These are phyloP conservation scores for Metroxylon sagu DNA, from an alignment of 176 grass and related monocot genomes.

Conservation along the genomic window DNA sequence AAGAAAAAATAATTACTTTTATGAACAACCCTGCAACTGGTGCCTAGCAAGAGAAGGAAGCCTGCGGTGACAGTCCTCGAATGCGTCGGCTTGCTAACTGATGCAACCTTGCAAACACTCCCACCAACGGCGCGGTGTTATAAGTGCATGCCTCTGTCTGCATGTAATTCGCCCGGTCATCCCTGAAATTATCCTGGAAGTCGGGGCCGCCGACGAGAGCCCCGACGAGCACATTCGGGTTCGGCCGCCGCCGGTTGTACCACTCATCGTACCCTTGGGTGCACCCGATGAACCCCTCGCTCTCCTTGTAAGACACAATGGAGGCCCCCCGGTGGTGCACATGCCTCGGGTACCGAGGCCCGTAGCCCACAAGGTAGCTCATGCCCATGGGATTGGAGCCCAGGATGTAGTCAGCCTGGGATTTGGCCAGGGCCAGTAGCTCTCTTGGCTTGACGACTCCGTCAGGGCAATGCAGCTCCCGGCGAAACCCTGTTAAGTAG, in stretches of 20 bases:
- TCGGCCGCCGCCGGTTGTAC: slow-evolving; percentile 30
- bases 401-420: slow-evolving; percentile 74
- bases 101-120: slow-evolving; percentile 70
- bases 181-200: slow-evolving; percentile 56
- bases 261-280: slow-evolving; percentile 87
- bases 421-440: slow-evolving; percentile 49
- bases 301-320: slow-evolving; percentile 71
- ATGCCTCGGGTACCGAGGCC: slow-evolving; percentile 36
- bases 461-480: slow-evolving; percentile 34
- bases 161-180: slow-evolving; percentile 58
- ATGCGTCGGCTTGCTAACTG: slow-evolving; percentile 16
- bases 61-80: background rate
- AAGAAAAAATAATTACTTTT: slow-evolving; percentile 12
- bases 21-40: slow-evolving; percentile 8
- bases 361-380: slow-evolving; percentile 80
- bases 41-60: slow-evolving; percentile 38
- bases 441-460: slow-evolving; percentile 20
- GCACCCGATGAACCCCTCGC: slow-evolving; percentile 76
- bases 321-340: slow-evolving; percentile 80
- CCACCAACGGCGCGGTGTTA: slow-evolving; percentile 78
- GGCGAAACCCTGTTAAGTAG: slow-evolving; percentile 17
- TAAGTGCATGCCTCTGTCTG: slow-evolving; percentile 93
- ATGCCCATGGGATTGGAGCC: slow-evolving; percentile 68
- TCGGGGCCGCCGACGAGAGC: slow-evolving; percentile 80
- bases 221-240: slow-evolving; percentile 72